phyloP scores from a whole-genome alignment of 176 grass and related monocot species.

The Urochloa ruziziensis region DNA sequence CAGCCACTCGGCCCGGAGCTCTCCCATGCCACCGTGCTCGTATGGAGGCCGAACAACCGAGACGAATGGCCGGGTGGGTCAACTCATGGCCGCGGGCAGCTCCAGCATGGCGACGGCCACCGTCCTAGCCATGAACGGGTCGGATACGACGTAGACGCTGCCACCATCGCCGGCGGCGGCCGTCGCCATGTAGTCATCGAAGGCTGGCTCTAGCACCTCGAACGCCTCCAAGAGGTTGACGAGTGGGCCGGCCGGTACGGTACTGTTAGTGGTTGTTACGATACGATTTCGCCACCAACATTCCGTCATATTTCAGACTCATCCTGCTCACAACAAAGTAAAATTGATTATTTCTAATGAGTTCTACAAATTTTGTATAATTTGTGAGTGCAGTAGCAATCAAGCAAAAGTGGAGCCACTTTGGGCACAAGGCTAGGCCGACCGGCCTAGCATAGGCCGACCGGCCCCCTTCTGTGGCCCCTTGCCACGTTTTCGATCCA shows the following conservation, averaged over 20 bases:
- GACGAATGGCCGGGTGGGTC: slow-evolving; percentile 28
- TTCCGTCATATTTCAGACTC: no score
- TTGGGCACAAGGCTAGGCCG: no score
- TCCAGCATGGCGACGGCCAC: slow-evolving; percentile 21
- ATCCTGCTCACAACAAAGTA: no score
- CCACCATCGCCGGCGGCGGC: not conserved
- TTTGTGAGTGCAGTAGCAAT: no score
- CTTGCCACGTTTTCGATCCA: no score
- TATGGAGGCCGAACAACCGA: slow-evolving; percentile 21
- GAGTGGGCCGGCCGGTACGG: not conserved
- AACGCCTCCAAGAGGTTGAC: not conserved
- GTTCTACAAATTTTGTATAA: no score
- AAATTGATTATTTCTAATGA: no score
- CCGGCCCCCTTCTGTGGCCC: no score
- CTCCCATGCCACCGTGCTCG: not conserved
- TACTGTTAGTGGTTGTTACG: no score
- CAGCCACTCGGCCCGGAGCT: slow-evolving; percentile 24
- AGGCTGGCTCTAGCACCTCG: not conserved
- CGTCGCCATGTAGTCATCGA: not conserved
- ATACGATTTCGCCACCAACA: no score
- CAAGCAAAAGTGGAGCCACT: no score
- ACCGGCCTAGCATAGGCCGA: no score
- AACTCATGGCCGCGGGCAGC: slow-evolving; percentile 23
- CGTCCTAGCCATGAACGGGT: not conserved
- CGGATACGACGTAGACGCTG: not conserved